Conservation (phyloP, 768 basidiomycete species). For the Tylopilus rubrobrunneus region DNA sequence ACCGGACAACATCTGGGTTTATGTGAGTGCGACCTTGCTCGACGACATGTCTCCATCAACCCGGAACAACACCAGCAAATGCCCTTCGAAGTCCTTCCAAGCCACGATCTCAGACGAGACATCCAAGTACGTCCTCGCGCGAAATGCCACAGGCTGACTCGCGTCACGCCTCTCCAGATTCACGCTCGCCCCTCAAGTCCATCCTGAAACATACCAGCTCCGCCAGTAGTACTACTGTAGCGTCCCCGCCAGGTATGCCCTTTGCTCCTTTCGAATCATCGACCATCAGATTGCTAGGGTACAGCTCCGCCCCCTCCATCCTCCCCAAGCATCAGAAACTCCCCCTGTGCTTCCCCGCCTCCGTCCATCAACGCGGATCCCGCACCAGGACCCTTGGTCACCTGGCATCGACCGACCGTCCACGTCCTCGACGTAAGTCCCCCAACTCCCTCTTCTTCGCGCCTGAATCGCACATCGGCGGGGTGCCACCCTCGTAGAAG, state of each 20-base stretch:
- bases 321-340: no score
- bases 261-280: background rate
- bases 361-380: background rate
- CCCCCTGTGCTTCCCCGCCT: no score
- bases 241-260: constrained; percentile 9
- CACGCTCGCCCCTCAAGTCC: background rate
- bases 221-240: no score
- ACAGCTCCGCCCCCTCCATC: no score
- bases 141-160: background rate
- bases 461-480: background rate
- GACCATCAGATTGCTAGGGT: background rate
- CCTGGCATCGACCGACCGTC: background rate
- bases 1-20: constrained; percentile 10
- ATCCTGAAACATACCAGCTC: background rate
- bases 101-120: background rate
- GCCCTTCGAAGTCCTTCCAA: background rate
- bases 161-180: background rate
- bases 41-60: background rate
- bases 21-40: constrained; percentile 3
- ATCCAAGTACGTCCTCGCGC: constrained; percentile 1
- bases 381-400: background rate
- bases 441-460: no score
- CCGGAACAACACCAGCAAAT: background rate
- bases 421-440: constrained; percentile 12
- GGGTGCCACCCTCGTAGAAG: background rate